Evolutionary conservation across 352 stramenopile species (phyloP).

Genomic region (Globisporangium nodosum): DNA sequence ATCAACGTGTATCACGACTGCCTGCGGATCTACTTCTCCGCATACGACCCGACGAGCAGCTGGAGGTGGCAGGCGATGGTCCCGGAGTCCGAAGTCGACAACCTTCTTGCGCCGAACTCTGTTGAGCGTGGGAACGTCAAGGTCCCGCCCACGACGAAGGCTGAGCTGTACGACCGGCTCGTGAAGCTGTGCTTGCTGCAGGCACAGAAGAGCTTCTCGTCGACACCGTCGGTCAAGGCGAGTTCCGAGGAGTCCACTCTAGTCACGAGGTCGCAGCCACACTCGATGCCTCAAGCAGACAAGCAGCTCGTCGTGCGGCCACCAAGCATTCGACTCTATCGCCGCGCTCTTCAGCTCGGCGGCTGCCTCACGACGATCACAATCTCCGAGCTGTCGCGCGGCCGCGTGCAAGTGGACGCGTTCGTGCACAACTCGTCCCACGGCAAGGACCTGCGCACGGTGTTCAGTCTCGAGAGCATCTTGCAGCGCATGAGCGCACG

Average conservation of each 20-base stretch:
- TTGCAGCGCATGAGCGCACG: constrained; percentile 41
- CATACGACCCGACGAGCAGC: constrained; percentile 51
- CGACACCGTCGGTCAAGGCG: neutral
- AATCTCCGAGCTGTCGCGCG: constrained; percentile 52
- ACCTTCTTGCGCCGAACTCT: constrained; percentile 57
- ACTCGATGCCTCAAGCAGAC: too few relatives aligned
- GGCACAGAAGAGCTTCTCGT: neutral
- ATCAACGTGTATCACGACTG: constrained; percentile 74
- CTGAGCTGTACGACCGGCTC: constrained; percentile 63
- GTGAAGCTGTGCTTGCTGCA: constrained; percentile 52
- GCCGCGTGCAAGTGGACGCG: constrained; percentile 54
- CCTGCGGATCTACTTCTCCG: constrained; percentile 54
- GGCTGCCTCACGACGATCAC: constrained; percentile 49
- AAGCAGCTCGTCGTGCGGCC: constrained; percentile 42
- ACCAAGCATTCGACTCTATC: constrained; percentile 43
- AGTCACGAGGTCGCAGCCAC: too few relatives aligned
- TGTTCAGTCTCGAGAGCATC: constrained; percentile 53
- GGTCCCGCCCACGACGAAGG: constrained; percentile 30
- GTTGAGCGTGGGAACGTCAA: constrained; percentile 38
- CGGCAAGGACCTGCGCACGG: constrained; percentile 11
- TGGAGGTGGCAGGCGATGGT: constrained; percentile 50
- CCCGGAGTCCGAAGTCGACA: constrained; percentile 48
- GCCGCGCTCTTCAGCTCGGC: constrained; percentile 34
- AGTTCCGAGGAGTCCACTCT: neutral
- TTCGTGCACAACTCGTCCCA: constrained; percentile 32